Evolutionary conservation across 2,329 filamentous ascomycete genomes (phyloP).

Genomic region (Catunica adiposa): DNA sequence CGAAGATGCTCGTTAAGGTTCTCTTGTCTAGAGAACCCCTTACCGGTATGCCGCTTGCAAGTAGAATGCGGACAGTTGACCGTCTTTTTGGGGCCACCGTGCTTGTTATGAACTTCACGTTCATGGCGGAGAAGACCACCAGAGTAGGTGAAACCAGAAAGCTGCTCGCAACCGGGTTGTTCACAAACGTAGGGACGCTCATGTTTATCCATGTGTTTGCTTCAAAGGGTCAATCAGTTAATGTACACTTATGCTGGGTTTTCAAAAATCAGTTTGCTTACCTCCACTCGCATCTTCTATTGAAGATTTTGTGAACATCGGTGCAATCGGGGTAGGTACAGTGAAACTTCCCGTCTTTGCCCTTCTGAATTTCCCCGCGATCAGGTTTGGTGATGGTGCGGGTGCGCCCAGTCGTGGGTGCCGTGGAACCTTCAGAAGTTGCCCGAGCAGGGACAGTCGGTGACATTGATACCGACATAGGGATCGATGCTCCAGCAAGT

Average conservation of each 20-base stretch:
- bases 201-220: constrained; percentile 98
- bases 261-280: constrained; percentile 30
- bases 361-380: constrained; percentile 38
- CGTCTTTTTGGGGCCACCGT: constrained; percentile 73
- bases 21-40: constrained; percentile 83
- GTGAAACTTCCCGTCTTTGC: constrained; percentile 56
- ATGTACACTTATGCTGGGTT: neutral
- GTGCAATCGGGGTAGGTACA: constrained; percentile 58
- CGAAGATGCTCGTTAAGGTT: constrained; percentile 88
- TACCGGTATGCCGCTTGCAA: constrained; percentile 77
- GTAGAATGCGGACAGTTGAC: constrained; percentile 72
- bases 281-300: constrained; percentile 87
- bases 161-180: constrained; percentile 70
- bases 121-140: constrained; percentile 80
- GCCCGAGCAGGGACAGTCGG: neutral
- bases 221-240: constrained; percentile 22
- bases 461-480: neutral
- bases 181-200: constrained; percentile 81
- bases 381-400: constrained; percentile 44
- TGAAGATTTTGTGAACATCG: constrained; percentile 48
- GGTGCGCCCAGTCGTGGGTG: constrained; percentile 21
- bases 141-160: constrained; percentile 88
- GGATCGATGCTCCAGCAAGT: neutral
- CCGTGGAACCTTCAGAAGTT: neutral
- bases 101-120: constrained; percentile 81